Evolutionary conservation across 1,139 yeast genomes (phyloP), one percentile per base, ranked within the genome.

Genomic region (Scheffersomyces quercinus): DNA sequence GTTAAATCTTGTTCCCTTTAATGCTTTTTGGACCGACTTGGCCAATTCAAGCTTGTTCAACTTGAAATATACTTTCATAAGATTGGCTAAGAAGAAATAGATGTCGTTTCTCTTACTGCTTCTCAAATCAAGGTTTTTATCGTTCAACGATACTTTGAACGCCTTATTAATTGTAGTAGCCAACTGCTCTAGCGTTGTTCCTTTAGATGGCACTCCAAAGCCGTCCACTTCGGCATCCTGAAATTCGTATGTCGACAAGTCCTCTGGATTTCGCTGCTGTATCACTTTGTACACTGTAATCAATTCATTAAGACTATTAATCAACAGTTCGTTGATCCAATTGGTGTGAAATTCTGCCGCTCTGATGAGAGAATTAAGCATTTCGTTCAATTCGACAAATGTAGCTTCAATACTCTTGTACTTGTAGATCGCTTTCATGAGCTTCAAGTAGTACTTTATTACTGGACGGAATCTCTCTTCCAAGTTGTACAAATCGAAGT

Each of bases 81-180:
- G 77, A 47, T 83, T 76, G 31, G 86, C 85, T 35, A 89, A 81
- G 59, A 90, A 85, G 60, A 78, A 83, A 60, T 86, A 88, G 24
- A 88, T 83, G 41, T 86, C 89, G 52, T 70, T 67, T 51, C 85
- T 74, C 55, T 88, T 86, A 45, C 84, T 78, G 28, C 57, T 56
- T 1, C 47, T 51, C 33, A 69, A 48, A 38, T 80, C 83, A 12
- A 77, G 71, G 46, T 82, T 83, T 48, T 93, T 78, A 64, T 91
- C 97, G 50, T 87, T 88, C 35, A 90, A 69, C 50, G 96, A 86
- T 4, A 87, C 63, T 48, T 86, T 88, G 64, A 90, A 86, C 6
- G 93, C 81, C 47, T 82, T 75, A 63, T 89, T 90, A 47, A 89
- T 60, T 70, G 85, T 79, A 45, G 69, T 79, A 5, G 89, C 91